Base-by-base conservation (phyloP, 1,284 basidiomycete species). In the Taiwanofungus camphoratus region DNA sequence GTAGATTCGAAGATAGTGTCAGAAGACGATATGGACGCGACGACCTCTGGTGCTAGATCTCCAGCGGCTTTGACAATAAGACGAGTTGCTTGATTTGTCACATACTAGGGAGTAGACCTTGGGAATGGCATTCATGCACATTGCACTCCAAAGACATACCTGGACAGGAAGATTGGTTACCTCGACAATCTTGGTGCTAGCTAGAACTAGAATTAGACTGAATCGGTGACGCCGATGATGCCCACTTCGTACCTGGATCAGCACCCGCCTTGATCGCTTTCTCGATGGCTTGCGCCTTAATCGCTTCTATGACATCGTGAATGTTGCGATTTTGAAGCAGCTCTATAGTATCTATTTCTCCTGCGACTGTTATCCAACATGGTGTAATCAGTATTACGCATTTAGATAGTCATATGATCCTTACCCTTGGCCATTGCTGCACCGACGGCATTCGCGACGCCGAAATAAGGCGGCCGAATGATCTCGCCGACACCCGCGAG, bases 361-460 rank as follows among this genome's bases (percentile, higher is more conserved):
- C 59, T 1, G 60, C 59, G 11, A 62, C 60, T 62, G 23, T 24
- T 21, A 43, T 19, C 24, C 3, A 16, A 29, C 26, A 29, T 29
- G 26, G 26, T n/a, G 26, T 29, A 29, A n/a, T 29, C 26, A 29
- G 8, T n/a, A n/a, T n/a, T 16, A 19, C 15, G 12, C 21, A 16
- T 15, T 29, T 18, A 39, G 22, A 18, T 34, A 18, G 24, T 9
- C 35, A 19, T 4, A 11, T 27, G 1, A 2, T 61, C 50, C 45
- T 53, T 51, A 35, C 68, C 66, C 44, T 64, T 70, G 4, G 69
- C 69, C 51, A 74, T 71, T 2, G 71, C 71, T 2, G 70, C 70
- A 3, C 77, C 76, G 12, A 79, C 74, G 3, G 77, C 77, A 49
- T 80, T 80, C 1, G 77, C 76, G 9, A 76, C 74, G 36, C 68